Evolutionary conservation across 495 filamentous ascomycete genomes (phyloP).

Genomic region (Aspergillus ostianus): DNA sequence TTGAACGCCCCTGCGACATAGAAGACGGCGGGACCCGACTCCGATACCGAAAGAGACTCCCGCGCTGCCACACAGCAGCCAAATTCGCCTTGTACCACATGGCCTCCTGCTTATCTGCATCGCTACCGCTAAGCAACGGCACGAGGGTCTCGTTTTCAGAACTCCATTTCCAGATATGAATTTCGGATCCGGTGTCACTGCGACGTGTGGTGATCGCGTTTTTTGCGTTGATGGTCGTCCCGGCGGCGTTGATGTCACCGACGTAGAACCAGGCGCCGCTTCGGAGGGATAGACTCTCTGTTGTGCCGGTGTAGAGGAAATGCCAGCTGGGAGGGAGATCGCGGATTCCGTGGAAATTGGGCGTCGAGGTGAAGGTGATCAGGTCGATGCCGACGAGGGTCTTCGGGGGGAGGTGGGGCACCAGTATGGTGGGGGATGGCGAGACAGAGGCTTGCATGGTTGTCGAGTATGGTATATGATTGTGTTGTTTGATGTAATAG

Average conservation of each 20-base stretch:
- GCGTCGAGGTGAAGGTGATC: slow-evolving; percentile 52
- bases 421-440: slow-evolving; percentile 46
- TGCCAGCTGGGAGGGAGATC: slow-evolving; percentile 58
- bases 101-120: slow-evolving; percentile 29
- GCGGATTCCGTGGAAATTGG: slow-evolving; percentile 59
- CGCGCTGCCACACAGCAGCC: slow-evolving; percentile 39
- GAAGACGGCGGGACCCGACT: slow-evolving; percentile 35
- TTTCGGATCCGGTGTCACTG: slow-evolving; percentile 19
- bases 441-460: slow-evolving; percentile 25
- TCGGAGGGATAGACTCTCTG: slow-evolving; percentile 53
- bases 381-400: slow-evolving; percentile 54
- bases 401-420: slow-evolving; percentile 46
- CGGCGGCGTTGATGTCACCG: slow-evolving; percentile 25
- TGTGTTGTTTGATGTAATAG: not conserved
- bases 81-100: slow-evolving; percentile 46
- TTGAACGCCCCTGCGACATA: slow-evolving; percentile 7
- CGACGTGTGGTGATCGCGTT: slow-evolving; percentile 14
- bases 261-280: slow-evolving; percentile 64
- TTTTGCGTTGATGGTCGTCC: slow-evolving; percentile 10
- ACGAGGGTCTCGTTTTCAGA: slow-evolving; percentile 30
- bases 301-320: slow-evolving; percentile 60
- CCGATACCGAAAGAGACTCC: slow-evolving; percentile 42
- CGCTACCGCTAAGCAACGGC: slow-evolving; percentile 25
- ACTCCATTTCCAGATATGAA: slow-evolving; percentile 50
- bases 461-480: not conserved